These are phyloP conservation scores for Aureobasidium musti DNA, from an alignment of 2,329 filamentous ascomycete species.

Conservation along the genomic window DNA sequence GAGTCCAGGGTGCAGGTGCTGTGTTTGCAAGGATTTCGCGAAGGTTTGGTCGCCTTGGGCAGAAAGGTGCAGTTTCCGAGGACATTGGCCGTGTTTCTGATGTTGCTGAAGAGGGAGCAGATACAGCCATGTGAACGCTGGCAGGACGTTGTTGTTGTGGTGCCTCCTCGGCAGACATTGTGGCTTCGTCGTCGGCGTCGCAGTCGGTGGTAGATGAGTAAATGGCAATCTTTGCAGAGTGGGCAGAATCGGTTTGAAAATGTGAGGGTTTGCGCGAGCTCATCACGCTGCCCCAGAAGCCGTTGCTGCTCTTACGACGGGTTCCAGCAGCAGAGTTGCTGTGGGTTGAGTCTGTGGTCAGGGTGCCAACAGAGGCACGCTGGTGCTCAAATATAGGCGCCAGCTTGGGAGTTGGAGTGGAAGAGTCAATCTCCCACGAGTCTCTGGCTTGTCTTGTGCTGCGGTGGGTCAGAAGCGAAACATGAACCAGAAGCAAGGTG, in stretches of 20 bases:
- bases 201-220: constrained; percentile 36
- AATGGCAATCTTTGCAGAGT: constrained; percentile 21
- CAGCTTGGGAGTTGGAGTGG: constrained; percentile 31
- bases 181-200: constrained; percentile 54
- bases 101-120: constrained; percentile 33
- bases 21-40: constrained; percentile 85
- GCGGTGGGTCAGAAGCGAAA: background rate
- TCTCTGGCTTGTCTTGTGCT: constrained; percentile 25
- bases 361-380: constrained; percentile 25
- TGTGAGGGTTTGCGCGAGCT: constrained; percentile 25
- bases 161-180: constrained; percentile 52
- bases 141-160: constrained; percentile 29
- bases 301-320: constrained; percentile 28
- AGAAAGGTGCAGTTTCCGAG: constrained; percentile 52
- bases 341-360: constrained; percentile 16
- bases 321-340: constrained; percentile 13
- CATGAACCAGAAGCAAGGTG: constrained; percentile 28
- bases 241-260: constrained; percentile 21
- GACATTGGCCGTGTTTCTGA: constrained; percentile 27
- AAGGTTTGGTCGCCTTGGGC: constrained; percentile 68
- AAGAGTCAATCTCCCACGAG: constrained; percentile 28
- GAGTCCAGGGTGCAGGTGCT: constrained; percentile 83
- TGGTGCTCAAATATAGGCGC: constrained; percentile 30
- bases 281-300: constrained; percentile 30
- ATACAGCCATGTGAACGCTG: constrained; percentile 9